Percentiles rank a stretch among this genome's conserved stretches.
phyloP scores from a whole-genome alignment of 352 stramenopile genomes.

The Phytophthora pinifolia region DNA sequence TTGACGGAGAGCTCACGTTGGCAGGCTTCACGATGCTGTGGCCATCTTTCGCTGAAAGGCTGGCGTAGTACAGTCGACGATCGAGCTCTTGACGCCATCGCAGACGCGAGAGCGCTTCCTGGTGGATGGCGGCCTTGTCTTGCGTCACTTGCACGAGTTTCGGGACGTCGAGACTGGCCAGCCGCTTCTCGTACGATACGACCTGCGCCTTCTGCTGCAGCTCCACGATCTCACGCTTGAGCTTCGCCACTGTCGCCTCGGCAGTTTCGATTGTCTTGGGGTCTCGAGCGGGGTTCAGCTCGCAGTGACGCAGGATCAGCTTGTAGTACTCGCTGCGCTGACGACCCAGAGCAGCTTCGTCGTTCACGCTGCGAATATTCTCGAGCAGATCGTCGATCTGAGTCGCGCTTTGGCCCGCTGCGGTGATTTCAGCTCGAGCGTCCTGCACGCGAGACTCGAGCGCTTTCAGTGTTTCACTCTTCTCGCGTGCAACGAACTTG shows the following conservation, averaged over 20 bases:
- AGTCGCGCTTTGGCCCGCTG: constrained; percentile 46
- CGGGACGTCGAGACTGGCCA: constrained; percentile 58
- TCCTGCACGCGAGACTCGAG: constrained; percentile 71
- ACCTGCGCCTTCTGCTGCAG: constrained; percentile 74
- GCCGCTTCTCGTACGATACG: constrained; percentile 64
- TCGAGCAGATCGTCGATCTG: constrained; percentile 66
- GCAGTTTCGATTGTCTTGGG: constrained; percentile 76
- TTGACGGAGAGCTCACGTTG: constrained; percentile 1
- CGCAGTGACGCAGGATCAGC: constrained; percentile 74
- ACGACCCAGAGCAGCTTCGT: constrained; percentile 60
- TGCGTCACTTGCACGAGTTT: constrained; percentile 67
- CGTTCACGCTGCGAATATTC: constrained; percentile 56
- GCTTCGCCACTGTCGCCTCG: constrained; percentile 56
- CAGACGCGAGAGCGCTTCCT: constrained; percentile 57
- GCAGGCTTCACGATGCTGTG: background rate
- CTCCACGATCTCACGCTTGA: constrained; percentile 68
- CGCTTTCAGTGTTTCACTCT: constrained; percentile 38
- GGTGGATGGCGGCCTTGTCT: constrained; percentile 69
- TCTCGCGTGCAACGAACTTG: constrained; percentile 65
- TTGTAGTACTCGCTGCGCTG: constrained; percentile 85
- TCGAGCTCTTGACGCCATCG: constrained; percentile 71
- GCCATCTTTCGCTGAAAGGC: constrained; percentile 24
- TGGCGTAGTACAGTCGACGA: constrained; percentile 45
- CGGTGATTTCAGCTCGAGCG: constrained; percentile 40
- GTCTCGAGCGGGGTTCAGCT: constrained; percentile 73